Percentiles rank a stretch among this genome's conserved stretches.
phyloP scores from a whole-genome alignment of 352 stramenopile genomes.

The Phytophthora quininea region DNA sequence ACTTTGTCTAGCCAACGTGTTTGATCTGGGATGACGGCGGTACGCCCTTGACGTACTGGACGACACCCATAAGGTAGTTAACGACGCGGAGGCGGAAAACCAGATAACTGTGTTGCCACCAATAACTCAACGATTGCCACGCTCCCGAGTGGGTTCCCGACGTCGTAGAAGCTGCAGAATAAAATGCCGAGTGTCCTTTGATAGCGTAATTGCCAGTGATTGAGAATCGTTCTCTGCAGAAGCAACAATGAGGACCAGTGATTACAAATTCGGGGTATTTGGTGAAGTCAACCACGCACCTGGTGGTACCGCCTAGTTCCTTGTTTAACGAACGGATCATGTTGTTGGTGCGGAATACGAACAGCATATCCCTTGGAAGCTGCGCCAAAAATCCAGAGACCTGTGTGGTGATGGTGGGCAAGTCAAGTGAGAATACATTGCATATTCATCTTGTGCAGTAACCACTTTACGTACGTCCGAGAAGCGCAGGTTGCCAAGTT shows the following conservation, averaged over 20 bases:
- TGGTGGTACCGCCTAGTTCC: conserved; percentile 77
- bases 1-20: conserved; percentile 22
- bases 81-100: conserved; percentile 62
- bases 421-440: not conserved
- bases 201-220: conserved; percentile 80
- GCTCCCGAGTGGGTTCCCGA: conserved; percentile 10
- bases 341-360: conserved; percentile 92
- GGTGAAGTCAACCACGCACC: conserved; percentile 32
- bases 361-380: conserved; percentile 90
- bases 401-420: conserved; percentile 22
- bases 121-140: conserved; percentile 47
- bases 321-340: conserved; percentile 92
- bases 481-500: conserved; percentile 72
- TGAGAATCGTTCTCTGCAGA: conserved; percentile 67
- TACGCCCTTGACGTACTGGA: conserved; percentile 44
- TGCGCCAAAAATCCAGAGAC: conserved; percentile 85
- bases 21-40: conserved; percentile 47
- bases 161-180: conserved; percentile 16
- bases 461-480: conserved; percentile 51
- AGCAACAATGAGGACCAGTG: conserved; percentile 1
- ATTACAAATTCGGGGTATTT: not conserved
- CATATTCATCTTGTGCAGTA: not conserved
- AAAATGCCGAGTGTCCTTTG: conserved; percentile 59
- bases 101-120: conserved; percentile 73
- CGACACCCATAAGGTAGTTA: conserved; percentile 53